A percentile compares a stretch with the other conserved stretches of the same genome.
phyloP scores from a whole-genome alignment of 176 grass and related monocot genomes.

The Juncus effusus region DNA sequence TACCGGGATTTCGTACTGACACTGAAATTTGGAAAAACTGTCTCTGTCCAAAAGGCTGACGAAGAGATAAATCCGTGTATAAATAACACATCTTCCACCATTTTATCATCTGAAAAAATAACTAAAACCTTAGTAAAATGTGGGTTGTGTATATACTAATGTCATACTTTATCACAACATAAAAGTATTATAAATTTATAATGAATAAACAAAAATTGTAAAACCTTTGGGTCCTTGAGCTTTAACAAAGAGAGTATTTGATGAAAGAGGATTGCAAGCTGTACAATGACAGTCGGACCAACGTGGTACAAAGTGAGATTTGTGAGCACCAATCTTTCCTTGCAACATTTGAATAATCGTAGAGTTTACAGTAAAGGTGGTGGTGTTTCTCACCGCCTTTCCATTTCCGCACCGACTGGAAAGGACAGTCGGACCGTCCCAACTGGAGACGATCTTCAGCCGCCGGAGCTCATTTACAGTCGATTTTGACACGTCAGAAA shows the following conservation, averaged over 20 bases:
- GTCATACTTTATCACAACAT: neutral
- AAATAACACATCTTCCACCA: slow-evolving; percentile 45
- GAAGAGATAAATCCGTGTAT: slow-evolving; percentile 60
- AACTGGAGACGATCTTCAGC: slow-evolving; percentile 22
- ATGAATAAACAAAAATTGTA: too few relatives aligned
- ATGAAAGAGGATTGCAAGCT: slow-evolving; percentile 67
- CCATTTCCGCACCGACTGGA: slow-evolving; percentile 8
- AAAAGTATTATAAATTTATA: neutral
- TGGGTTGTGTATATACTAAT: too few relatives aligned
- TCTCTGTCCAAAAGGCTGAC: slow-evolving; percentile 52
- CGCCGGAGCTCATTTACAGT: slow-evolving; percentile 31
- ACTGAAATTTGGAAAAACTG: slow-evolving; percentile 45
- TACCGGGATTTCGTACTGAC: slow-evolving; percentile 35
- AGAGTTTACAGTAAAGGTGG: slow-evolving; percentile 60
- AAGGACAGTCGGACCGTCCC: neutral
- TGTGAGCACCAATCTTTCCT: slow-evolving; percentile 47
- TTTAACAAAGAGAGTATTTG: slow-evolving; percentile 76
- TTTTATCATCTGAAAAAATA: slow-evolving; percentile 32
- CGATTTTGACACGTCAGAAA: slow-evolving; percentile 30
- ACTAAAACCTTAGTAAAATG: neutral
- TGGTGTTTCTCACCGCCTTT: slow-evolving; percentile 5
- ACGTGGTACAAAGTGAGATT: slow-evolving; percentile 44
- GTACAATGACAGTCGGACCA: slow-evolving; percentile 97
- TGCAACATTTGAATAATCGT: slow-evolving; percentile 72
- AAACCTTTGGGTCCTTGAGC: slow-evolving; percentile 56